Conservation (phyloP, 1,139 yeast genomes). For the Candida smagusa region DNA sequence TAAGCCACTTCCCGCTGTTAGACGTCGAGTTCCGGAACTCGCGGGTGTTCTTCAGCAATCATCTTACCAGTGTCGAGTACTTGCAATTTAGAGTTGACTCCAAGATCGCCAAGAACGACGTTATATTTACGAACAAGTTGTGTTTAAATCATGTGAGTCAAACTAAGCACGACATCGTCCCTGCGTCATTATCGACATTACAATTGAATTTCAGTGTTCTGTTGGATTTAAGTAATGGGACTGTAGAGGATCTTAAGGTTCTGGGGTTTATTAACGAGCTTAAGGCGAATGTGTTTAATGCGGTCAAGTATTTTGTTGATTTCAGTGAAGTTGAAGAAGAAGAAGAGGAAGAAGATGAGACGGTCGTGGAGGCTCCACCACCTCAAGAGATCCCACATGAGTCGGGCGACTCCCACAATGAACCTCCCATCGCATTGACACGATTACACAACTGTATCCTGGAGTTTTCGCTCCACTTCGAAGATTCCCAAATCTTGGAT, state of each 20-base stretch:
- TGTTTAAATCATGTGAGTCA: slow-evolving; percentile 4
- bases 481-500: slow-evolving; percentile 27
- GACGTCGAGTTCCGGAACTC: slow-evolving; percentile 29
- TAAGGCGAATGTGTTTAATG: slow-evolving; percentile 25
- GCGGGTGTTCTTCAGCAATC: slow-evolving; percentile 8
- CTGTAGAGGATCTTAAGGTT: slow-evolving; percentile 17
- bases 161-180: slow-evolving; percentile 14
- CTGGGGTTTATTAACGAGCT: slow-evolving; percentile 27
- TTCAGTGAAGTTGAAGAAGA: not conserved
- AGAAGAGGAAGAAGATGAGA: not conserved
- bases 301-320: slow-evolving; percentile 14
- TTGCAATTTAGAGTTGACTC: slow-evolving; percentile 20
- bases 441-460: slow-evolving; percentile 13
- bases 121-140: slow-evolving; percentile 22
- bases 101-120: slow-evolving; percentile 19
- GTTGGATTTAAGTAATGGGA: slow-evolving; percentile 19
- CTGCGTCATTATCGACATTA: slow-evolving; percentile 16
- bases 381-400: not conserved
- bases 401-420: not conserved
- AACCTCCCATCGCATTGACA: not conserved
- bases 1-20: slow-evolving; percentile 24
- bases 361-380: not conserved
- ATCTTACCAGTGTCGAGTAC: slow-evolving; percentile 21
- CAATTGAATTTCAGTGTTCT: slow-evolving; percentile 22
- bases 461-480: slow-evolving; percentile 30